Base-by-base conservation (phyloP, 129 eudicot genomes). In the Flaveria linearis region DNA sequence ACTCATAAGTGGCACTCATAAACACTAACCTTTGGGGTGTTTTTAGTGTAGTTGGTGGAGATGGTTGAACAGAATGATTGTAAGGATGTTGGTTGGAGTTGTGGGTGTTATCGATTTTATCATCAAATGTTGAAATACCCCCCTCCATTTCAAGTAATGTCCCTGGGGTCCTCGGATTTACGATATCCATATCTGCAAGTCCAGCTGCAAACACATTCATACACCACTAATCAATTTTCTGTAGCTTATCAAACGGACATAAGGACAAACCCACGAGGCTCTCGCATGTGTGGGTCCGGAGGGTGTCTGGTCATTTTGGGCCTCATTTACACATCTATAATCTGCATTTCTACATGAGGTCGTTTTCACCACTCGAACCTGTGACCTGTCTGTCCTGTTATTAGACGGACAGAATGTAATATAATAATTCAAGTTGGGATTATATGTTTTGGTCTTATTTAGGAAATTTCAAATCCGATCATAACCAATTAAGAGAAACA, bases 1-100 rank as follows among this genome's bases (percentile, higher is more conserved):
- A 33, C 7, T 33, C 39, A 78, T 65, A 46, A 73, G 41, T n/a
- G 25, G 63, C 68, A 77, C 56, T 52, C 69, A 42, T 41, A 72
- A 56, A 45, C 80, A 82, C 87, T 83, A 75, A 88, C 97, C 86
- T 82, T 20, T 86, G 88, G 17, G 84, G 39, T 62, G 73, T 86
- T 71, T 84, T 89, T 64, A 86, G 74, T 69, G 85, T 74, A 78
- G 82, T 74, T 77, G 81, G 81, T 72, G 42, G 18, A 77, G 82
- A 82, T 82, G 82, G 80, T 25, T 42, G 75, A 68, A 70, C 16
- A 47, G 82, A 82, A 82, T 85, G 77, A 82, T 81, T 77, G 73
- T 60, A 76, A 36, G 28, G 64, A 49, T 68, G 68, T 66, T 53
- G 83, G 75, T 56, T 78, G 65, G 73, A 68, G 64, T 76, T 70